These are phyloP conservation scores for Vigna reflexopilosa DNA, from an alignment of 306 rosid species.

Conservation along the genomic window DNA sequence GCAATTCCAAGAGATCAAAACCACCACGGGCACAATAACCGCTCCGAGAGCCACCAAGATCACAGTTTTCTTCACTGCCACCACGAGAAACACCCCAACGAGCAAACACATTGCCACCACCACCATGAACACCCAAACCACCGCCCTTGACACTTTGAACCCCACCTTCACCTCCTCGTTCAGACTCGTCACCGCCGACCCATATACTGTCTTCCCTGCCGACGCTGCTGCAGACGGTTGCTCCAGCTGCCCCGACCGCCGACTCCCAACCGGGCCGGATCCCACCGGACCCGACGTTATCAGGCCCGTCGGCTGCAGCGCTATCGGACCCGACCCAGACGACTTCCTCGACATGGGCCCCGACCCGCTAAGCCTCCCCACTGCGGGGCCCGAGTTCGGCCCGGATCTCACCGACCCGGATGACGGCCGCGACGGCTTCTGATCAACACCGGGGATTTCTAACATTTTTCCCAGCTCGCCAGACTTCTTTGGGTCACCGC, in stretches of 20 bases:
- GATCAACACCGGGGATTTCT: constrained; percentile 63
- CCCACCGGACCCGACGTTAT: constrained; percentile 85
- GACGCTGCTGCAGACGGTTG: constrained; percentile 55
- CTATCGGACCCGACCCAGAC: constrained; percentile 79
- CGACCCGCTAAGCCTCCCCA: constrained; percentile 57
- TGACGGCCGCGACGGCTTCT: constrained; percentile 64
- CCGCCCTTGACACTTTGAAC: constrained; percentile 78
- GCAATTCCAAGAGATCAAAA: constrained; percentile 68
- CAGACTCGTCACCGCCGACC: constrained; percentile 85
- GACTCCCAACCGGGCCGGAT: constrained; percentile 54
- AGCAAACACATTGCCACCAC: constrained; percentile 79
- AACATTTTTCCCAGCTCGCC: constrained; percentile 95
- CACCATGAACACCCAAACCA: constrained; percentile 79
- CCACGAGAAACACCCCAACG: constrained; percentile 88
- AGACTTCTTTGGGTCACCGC: constrained; percentile 94
- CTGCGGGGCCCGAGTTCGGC: constrained; percentile 68
- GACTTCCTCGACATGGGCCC: constrained; percentile 65
- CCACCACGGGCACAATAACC: constrained; percentile 60
- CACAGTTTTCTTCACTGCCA: constrained; percentile 87
- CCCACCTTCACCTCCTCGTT: constrained; percentile 68
- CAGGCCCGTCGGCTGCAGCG: constrained; percentile 70
- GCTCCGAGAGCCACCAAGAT: constrained; percentile 67
- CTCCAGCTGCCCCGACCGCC: constrained; percentile 60
- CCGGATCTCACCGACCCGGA: constrained; percentile 89
- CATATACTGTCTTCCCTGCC: constrained; percentile 68